Conservation (phyloP, 148 eudicot genomes). For the Persicaria tinctoria region DNA sequence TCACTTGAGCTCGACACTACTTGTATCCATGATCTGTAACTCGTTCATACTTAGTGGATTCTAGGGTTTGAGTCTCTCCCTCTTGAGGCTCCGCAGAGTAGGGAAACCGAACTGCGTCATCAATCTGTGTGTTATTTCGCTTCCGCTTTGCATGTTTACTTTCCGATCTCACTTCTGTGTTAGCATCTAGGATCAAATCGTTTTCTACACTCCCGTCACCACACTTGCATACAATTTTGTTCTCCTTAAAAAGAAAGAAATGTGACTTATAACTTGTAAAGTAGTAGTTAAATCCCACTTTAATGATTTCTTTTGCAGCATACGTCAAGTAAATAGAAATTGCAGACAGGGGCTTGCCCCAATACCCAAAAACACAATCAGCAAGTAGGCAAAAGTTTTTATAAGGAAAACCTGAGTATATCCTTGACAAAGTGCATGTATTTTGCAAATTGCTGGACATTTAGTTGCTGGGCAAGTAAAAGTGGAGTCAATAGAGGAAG, state of each 20-base stretch:
- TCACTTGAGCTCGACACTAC: too few relatives aligned
- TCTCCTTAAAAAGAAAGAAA: not conserved
- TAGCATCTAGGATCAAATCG: too few relatives aligned
- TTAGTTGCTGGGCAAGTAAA: constrained; percentile 74
- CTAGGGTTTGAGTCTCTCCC: too few relatives aligned
- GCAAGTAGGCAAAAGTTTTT: not conserved
- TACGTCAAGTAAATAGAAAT: not conserved
- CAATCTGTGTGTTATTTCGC: too few relatives aligned
- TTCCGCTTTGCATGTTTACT: too few relatives aligned
- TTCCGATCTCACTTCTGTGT: too few relatives aligned
- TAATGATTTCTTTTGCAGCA: not conserved
- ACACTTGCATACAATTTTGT: not conserved
- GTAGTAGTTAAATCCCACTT: too few relatives aligned
- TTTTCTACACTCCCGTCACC: not conserved
- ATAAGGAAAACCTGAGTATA: constrained; percentile 50
- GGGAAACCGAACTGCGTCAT: too few relatives aligned
- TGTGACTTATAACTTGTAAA: not conserved
- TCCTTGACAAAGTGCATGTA: constrained; percentile 93
- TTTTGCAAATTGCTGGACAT: constrained; percentile 95
- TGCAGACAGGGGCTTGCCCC: not conserved
- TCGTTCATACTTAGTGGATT: too few relatives aligned
- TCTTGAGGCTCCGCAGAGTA: too few relatives aligned
- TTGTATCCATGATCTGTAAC: too few relatives aligned
- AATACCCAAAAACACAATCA: not conserved
- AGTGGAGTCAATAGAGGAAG: constrained; percentile 82